A percentile compares a stretch with the other conserved stretches of the same genome.
phyloP scores from a whole-genome alignment of 805 yeast genomes.

The Lipomyces sp. region DNA sequence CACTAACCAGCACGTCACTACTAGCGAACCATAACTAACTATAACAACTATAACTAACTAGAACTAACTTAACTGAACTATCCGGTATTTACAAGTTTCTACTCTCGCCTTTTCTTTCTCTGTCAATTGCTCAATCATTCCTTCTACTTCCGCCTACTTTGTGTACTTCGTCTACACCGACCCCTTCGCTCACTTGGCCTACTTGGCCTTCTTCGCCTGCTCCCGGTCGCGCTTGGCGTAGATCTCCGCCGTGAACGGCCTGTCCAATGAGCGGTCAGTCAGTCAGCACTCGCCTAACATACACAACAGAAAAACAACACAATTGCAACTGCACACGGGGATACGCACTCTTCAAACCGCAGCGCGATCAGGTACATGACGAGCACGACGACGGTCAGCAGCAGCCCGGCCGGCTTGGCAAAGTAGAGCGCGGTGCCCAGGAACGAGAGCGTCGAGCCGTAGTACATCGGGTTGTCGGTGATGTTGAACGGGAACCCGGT shows the following conservation, averaged over 20 bases:
- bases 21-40: too few relatives aligned
- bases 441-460: slow-evolving; percentile 85
- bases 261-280: slow-evolving; percentile 8
- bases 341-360: slow-evolving; percentile 67
- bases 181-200: too few relatives aligned
- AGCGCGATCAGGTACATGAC: slow-evolving; percentile 82
- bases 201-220: slow-evolving; percentile 32
- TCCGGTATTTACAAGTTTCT: too few relatives aligned
- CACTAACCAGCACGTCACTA: too few relatives aligned
- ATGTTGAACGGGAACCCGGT: slow-evolving; percentile 91
- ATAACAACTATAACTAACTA: too few relatives aligned
- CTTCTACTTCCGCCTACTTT: too few relatives aligned
- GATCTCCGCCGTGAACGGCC: slow-evolving; percentile 88
- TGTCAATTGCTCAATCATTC: too few relatives aligned
- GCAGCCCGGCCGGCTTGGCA: slow-evolving; percentile 86
- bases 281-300: background rate
- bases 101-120: too few relatives aligned
- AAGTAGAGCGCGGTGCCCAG: slow-evolving; percentile 80
- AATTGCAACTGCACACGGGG: too few relatives aligned
- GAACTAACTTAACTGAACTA: too few relatives aligned
- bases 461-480: slow-evolving; percentile 93
- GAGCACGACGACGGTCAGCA: slow-evolving; percentile 67
- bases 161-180: too few relatives aligned
- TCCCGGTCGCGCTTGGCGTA: slow-evolving; percentile 67
- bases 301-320: background rate